Conservation (phyloP, 1,284 basidiomycete species). For the Cutaneotrichosporon mucoides region DNA sequence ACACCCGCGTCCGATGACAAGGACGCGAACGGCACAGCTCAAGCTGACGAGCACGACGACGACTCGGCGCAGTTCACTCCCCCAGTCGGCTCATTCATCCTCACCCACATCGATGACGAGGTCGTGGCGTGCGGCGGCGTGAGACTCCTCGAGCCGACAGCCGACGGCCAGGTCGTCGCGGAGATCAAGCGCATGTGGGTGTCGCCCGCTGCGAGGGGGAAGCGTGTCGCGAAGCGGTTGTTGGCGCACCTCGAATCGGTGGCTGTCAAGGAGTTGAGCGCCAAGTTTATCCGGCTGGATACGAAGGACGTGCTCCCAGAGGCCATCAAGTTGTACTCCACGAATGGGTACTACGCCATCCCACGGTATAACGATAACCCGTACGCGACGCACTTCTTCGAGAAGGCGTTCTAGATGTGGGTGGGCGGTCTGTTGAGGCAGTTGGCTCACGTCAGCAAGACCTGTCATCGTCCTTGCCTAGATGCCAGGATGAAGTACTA, state of each 20-base stretch:
- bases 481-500: no score
- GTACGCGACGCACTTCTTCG: neutral
- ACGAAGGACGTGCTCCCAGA: neutral
- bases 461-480: no score
- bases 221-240: neutral
- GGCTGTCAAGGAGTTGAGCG: neutral
- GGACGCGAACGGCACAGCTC: neutral
- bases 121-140: neutral
- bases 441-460: no score
- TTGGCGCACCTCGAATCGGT: neutral
- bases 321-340: neutral
- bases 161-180: neutral
- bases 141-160: neutral
- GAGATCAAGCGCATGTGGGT: slow-evolving; percentile 3
- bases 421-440: no score
- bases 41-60: neutral
- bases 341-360: neutral
- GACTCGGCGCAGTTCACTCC: neutral
- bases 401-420: neutral
- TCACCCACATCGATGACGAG: neutral
- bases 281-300: neutral
- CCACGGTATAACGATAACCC: neutral
- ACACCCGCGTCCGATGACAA: neutral
- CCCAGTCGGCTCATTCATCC: neutral
- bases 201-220: neutral